Conservation (phyloP, 495 filamentous ascomycete species). For the Talaromyces adpressus region DNA sequence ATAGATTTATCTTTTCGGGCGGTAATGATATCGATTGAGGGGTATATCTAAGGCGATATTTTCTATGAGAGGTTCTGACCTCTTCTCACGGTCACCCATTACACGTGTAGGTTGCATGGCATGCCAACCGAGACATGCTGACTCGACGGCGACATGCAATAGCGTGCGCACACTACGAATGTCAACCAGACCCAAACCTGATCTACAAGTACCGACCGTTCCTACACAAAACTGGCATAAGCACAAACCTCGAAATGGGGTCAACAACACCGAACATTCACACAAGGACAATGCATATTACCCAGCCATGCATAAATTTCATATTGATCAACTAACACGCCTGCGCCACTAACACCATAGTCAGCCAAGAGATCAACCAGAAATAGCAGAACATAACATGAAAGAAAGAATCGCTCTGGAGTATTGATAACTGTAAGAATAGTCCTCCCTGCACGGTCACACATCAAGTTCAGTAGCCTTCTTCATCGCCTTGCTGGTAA, state of each 20-base stretch:
- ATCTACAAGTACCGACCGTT: neutral
- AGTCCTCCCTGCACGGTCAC: constrained; percentile 2
- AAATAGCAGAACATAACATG: constrained; percentile 6
- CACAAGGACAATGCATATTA: neutral
- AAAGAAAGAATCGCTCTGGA: constrained; percentile 8
- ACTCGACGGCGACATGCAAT: neutral
- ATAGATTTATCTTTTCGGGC: neutral
- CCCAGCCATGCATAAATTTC: neutral
- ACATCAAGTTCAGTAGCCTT: constrained; percentile 37
- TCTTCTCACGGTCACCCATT: neutral
- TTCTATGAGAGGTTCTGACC: neutral
- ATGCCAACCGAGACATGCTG: neutral
- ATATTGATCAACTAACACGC: constrained; percentile 11
- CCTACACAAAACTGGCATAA: neutral
- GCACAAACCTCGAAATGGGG: neutral
- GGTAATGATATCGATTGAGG: neutral
- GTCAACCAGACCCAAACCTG: neutral
- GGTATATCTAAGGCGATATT: neutral
- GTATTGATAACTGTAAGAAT: constrained; percentile 7
- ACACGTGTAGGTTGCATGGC: neutral
- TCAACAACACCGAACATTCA: neutral
- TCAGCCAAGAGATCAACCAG: constrained; percentile 26
- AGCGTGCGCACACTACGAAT: neutral
- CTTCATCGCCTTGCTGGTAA: constrained; percentile 75
- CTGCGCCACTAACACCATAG: constrained; percentile 25